Evolutionary conservation across 345 rosid genomes (phyloP), one percentile per base, ranked within the genome.

Genomic region (Cardamine occulta): DNA sequence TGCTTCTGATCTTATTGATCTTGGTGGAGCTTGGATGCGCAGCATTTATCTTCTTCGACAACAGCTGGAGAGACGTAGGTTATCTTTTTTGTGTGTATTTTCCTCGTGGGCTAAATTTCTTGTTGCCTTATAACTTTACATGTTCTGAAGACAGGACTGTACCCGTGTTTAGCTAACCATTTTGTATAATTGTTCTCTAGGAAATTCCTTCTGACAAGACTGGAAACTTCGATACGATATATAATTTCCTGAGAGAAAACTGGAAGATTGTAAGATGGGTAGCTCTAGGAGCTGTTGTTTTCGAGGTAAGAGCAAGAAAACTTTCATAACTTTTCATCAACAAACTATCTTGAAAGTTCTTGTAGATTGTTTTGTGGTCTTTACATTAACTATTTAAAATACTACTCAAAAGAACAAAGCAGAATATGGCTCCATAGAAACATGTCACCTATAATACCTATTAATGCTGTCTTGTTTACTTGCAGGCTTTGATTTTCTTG

Each of bases 231-330:
- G 75, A 82, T 75, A 84, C 80, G 72, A 84, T 95, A 80, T 95
- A 86, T 64, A 80, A 77, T 42, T 95, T 93, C 80, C 82, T 95
- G 82, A 76, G 85, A 82, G 94, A 87, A 67, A 81, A 93, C 67
- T 95, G 99, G 99, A 81, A 44, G 62, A 86, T 89, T 63, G 84
- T 79, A 70, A 89, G 78, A 85, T 95, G 99, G 99, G 93, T 87
- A 39, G 99, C 98, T 66, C 96, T 95, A 64, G 99, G 94, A 62
- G 74, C 86, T 32, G 90, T 93, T 79, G 34, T 88, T 60, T 86
- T 95, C 75, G 96, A 95, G 98, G 99, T 89, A 84, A 80, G 84
- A 45, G 54, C 55, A 60, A 60, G 21, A 72, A 24, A 52, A 62
- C 10, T 32, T 51, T 28, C 17, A 45, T 2, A 56, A 32, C 8